phyloP scores from a whole-genome alignment of 2,329 filamentous ascomycete species.

The Talaromyces atroroseus region DNA sequence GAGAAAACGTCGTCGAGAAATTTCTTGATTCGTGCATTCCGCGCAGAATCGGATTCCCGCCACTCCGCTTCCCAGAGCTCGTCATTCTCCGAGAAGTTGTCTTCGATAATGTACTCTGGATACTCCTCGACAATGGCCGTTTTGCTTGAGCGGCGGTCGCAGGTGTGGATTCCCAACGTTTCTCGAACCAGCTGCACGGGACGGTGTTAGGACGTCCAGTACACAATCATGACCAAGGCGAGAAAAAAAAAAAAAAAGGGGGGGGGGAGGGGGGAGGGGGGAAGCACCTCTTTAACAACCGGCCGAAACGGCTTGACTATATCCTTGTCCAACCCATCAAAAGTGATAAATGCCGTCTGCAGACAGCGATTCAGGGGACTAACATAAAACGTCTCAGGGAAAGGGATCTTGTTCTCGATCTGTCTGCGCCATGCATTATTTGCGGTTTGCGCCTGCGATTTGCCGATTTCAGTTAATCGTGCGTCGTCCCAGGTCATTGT shows the following conservation, averaged over 20 bases:
- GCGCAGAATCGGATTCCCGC: slow-evolving; percentile 46
- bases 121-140: slow-evolving; percentile 46
- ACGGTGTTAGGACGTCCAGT: too few relatives aligned
- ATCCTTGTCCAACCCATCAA: slow-evolving; percentile 44
- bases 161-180: slow-evolving; percentile 57
- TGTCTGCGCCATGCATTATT: slow-evolving; percentile 46
- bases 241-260: neutral
- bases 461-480: slow-evolving; percentile 49
- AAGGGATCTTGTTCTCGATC: slow-evolving; percentile 44
- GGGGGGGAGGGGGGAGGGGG: too few relatives aligned
- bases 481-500: slow-evolving; percentile 55
- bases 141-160: slow-evolving; percentile 50
- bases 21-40: slow-evolving; percentile 41
- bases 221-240: neutral
- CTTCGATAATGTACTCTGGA: slow-evolving; percentile 49
- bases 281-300: slow-evolving; percentile 47
- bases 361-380: slow-evolving; percentile 56
- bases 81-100: slow-evolving; percentile 51
- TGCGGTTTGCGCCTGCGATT: slow-evolving; percentile 45
- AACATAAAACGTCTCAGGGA: slow-evolving; percentile 53
- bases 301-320: slow-evolving; percentile 46
- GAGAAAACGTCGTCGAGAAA: slow-evolving; percentile 52
- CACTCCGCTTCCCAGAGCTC: slow-evolving; percentile 46
- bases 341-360: slow-evolving; percentile 52
- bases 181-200: slow-evolving; percentile 48